Evolutionary conservation across 1,139 yeast genomes (phyloP).

Genomic region (Dujonia santamariae): DNA sequence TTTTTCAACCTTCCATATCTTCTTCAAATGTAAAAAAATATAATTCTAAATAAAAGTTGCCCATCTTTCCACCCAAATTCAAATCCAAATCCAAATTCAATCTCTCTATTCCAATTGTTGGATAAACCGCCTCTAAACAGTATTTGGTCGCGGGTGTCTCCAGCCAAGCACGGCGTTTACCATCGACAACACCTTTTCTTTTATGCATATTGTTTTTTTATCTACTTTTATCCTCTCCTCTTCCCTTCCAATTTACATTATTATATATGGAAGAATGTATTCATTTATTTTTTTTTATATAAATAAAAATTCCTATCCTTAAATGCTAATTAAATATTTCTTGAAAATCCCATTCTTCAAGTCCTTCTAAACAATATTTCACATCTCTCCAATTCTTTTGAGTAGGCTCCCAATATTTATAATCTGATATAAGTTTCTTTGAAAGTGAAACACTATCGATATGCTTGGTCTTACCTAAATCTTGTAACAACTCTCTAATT

Average conservation of each 20-base stretch:
- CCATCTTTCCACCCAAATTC: not conserved
- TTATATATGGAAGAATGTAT: not conserved
- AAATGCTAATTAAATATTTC: constrained; percentile 21
- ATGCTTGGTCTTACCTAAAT: constrained; percentile 35
- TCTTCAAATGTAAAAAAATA: no score
- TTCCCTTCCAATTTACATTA: not conserved
- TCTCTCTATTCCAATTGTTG: not conserved
- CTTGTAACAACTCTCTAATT: constrained; percentile 35
- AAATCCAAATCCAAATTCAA: not conserved
- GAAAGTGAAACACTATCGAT: constrained; percentile 29
- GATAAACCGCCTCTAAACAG: no score
- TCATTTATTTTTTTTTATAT: not conserved
- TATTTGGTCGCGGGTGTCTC: no score
- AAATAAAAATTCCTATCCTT: not conserved
- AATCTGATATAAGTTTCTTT: constrained; percentile 29
- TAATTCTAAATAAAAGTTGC: no score
- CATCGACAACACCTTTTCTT: not conserved
- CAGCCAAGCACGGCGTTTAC: no score
- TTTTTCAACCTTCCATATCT: no score
- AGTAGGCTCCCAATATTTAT: constrained; percentile 39
- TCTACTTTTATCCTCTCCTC: not conserved
- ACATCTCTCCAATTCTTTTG: constrained; percentile 38
- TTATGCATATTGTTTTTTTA: not conserved
- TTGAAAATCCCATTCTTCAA: constrained; percentile 30
- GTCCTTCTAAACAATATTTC: constrained; percentile 35